Evolutionary conservation across 2,329 filamentous ascomycete genomes (phyloP), one percentile per base, ranked within the genome.

Genomic region (Phaeosphaeriaceae sp.): DNA sequence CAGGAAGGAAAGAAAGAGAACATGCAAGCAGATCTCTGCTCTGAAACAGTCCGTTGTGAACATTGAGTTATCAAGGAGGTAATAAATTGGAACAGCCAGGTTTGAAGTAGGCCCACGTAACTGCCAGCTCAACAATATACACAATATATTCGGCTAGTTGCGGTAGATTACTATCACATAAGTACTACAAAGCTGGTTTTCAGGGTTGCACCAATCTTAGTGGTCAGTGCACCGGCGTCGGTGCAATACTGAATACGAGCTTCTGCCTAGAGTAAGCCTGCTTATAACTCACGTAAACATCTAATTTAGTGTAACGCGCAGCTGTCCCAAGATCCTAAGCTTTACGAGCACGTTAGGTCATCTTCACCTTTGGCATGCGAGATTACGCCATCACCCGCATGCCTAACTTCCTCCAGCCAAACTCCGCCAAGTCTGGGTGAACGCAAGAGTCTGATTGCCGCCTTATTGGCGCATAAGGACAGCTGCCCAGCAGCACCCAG

Each of bases 131-230:
- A 39, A 39, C 18, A 39, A n/a, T n/a, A n/a, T n/a, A n/a, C n/a
- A n/a, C n/a, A n/a, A 39, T 20, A 39, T n/a, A 39, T 39, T 23
- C 23, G 23, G 36, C 36, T 39, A 39, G 36, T 39, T 39, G 36
- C 17, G 23, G n/a, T n/a, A n/a, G n/a, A 39, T 39, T 23, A 16
- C 36, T 23, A 39, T 39, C 36, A 17, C 36, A 39, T 39, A 39
- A 28, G 36, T 39, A 23, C 36, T 15, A 23, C 13, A 17, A 23
- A 39, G 36, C 36, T 39, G 16, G 16, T 39, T 12, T 39, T 39
- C 23, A 39, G 36, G 20, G 36, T 39, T 23, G 11, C 36, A 39
- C 17, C 21, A 23, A 39, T 15, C 7, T 39, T 39, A 3, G 9
- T 39, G 36, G 7, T 12, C 17, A 12, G n/a, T 12, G 2, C 16